Evolutionary conservation across 2,329 filamentous ascomycete species (phyloP), one percentile per base, ranked within the genome.

Genomic region (Conoideocrella luteorostrata): DNA sequence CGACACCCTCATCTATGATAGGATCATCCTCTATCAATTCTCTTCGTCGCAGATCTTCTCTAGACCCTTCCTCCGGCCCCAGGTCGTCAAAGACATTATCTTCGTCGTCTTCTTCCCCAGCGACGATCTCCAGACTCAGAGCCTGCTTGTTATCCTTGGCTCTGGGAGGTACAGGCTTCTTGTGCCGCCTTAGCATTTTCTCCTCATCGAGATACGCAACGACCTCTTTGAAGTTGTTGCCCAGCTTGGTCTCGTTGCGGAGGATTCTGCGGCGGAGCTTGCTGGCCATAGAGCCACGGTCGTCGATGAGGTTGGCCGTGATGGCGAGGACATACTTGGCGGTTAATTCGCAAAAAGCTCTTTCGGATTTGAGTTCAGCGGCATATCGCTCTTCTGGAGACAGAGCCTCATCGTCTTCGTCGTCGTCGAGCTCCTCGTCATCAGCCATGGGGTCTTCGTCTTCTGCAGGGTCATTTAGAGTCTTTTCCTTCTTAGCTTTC

Each of bases 271-370:
- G 78, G 50, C 78, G 77, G 28, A 95, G 73, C 57, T 78, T 79
- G 23, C 79, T 81, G 7, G 75, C 75, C 23, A 77, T 68, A 10
- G 75, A 66, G 6, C 78, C 80, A 2, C 69, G 71, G 33, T 72
- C 67, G 57, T 94, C 88, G 40, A 96, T 71, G 32, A 89, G 80
- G 42, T 80, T 81, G 17, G 82, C 87, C 9, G 86, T 71, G 18
- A 95, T 81, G 11, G 84, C 85, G 33, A 95, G 77, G 29, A 96
- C 86, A 34, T 95, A 78, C 60, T 93, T 94, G 49, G 82, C 84
- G 0, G 90, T 83, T 21, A 96, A 72, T 55, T 91, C 85, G 63
- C 91, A 97, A 1, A 97, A 75, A 17, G 82, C 79, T 59, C 91
- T 85, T 64, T 97, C 93, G 0, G 88, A 82, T 46, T 90, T 74